Base-by-base conservation (phyloP, 805 yeast species). In the Debaryomyces prosopidis region DNA sequence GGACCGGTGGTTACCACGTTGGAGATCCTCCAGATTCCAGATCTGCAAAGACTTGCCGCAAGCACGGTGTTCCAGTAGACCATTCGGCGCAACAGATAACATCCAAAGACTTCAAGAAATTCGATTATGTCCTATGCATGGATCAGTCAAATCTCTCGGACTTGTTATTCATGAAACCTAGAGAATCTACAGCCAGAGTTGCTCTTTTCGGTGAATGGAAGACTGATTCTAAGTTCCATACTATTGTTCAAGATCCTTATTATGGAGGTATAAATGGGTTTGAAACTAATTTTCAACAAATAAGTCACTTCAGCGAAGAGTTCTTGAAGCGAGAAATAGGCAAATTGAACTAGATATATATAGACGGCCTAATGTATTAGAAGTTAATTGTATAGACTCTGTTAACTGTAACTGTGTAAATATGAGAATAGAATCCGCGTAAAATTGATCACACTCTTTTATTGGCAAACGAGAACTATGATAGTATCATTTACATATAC, bases 181-280 rank as follows among this genome's bases (percentile, higher is more conserved):
- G 72, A 11, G 70, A 62, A 31, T 63, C 77, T 18, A 75, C 64
- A 36, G 78, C 84, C 0, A 62, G 65, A 37, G 77, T 89, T 6
- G 70, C 67, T 42, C 60, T 89, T 45, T 91, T 91, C 71, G 97
- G 97, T 0, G 81, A 85, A n/a, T 91, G 89, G 84, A 75, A 80
- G 46, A 77, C 80, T 0, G 81, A 80, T 55, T 50, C 64, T 1
- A 63, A 68, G 34, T 79, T 76, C 48, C 72, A 71, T 15, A 72
- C 65, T 30, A 80, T 87, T 28, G 91, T 91, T 5, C 87, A 81
- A 44, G 98, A 91, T 63, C 98, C 98, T 1, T 91, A 92, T 63
- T 92, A 91, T 59, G 97, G 97, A 4, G 96, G 95, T 0, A 69
- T 68, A 16, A 76, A 80, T 52, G 96, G 97, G 1, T 91, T 91